These are phyloP conservation scores for Kluyveromyces wickerhamii DNA, from an alignment of 805 yeast genomes.

Conservation along the genomic window DNA sequence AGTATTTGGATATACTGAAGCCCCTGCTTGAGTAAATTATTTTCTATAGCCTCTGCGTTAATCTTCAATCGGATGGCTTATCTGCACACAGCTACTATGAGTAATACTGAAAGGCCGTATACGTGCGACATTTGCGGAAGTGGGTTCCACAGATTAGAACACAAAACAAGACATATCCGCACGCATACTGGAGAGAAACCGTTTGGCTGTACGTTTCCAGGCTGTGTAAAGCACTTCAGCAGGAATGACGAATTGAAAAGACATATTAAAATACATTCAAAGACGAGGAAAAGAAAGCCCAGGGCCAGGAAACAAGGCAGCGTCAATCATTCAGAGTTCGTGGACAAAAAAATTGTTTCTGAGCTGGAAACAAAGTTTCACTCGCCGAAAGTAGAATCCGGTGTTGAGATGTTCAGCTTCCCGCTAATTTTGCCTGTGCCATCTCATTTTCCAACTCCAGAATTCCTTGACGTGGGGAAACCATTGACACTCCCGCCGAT, in stretches of 20 bases:
- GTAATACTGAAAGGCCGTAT: conserved; percentile 69
- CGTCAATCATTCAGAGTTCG: no score
- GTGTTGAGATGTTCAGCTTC: no score
- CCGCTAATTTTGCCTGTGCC: conserved; percentile 1
- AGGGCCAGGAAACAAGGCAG: neutral
- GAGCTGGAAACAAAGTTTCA: no score
- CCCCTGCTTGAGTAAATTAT: no score
- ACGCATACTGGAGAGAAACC: conserved; percentile 95
- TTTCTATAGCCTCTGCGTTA: no score
- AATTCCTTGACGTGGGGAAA: conserved; percentile 1
- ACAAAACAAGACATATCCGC: conserved; percentile 83
- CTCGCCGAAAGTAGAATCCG: no score
- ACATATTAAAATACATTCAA: conserved; percentile 73
- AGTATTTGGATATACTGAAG: no score
- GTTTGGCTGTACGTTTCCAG: conserved; percentile 73
- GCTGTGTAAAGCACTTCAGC: conserved; percentile 74
- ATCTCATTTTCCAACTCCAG: neutral
- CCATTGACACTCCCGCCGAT: neutral
- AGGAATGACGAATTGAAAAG: conserved; percentile 82
- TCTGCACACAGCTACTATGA: no score
- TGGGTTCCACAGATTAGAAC: conserved; percentile 83
- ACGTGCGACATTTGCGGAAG: conserved; percentile 78
- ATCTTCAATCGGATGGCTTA: no score
- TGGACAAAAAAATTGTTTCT: no score
- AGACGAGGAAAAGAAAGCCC: conserved; percentile 39